A percentile compares a stretch with the other conserved stretches of the same genome.
Conservation (phyloP, 768 basidiomycete genomes). For the Russula dissimulans region DNA sequence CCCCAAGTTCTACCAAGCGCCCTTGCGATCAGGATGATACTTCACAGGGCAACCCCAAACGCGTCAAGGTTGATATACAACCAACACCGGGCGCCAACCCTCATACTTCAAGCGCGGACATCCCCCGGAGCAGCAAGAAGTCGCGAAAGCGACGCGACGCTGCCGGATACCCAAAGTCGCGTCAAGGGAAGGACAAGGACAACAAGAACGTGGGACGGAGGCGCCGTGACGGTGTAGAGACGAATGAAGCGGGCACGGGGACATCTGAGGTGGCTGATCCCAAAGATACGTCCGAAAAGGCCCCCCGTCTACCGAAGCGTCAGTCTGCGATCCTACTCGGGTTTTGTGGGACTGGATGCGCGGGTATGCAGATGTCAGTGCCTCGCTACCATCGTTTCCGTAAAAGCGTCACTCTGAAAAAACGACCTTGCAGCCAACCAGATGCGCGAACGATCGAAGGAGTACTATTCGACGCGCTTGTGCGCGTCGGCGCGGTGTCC, state of each 20-base stretch:
- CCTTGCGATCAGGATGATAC: background rate
- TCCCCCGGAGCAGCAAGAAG: constrained; percentile 7
- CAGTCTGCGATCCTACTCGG: constrained; percentile 80
- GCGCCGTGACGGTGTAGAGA: constrained; percentile 32
- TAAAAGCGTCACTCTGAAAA: background rate
- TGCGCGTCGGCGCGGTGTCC: constrained; percentile 88
- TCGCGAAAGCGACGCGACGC: constrained; percentile 21
- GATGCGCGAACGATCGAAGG: constrained; percentile 81
- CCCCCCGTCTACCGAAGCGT: constrained; percentile 66
- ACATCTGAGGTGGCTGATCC: background rate
- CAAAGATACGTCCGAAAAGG: constrained; percentile 27
- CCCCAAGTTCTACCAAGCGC: constrained; percentile 3
- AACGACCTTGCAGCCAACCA: constrained; percentile 45
- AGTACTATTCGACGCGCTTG: constrained; percentile 76
- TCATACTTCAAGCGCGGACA: background rate
- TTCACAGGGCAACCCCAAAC: constrained; percentile 1
- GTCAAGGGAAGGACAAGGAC: constrained; percentile 30
- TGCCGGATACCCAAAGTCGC: constrained; percentile 28
- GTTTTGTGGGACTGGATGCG: constrained; percentile 86
- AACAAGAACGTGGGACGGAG: constrained; percentile 32
- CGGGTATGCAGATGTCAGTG: constrained; percentile 93
- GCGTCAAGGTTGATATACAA: constrained; percentile 15
- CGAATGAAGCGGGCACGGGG: constrained; percentile 16
- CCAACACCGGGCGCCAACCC: background rate
- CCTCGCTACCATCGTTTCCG: background rate